Base-by-base conservation (phyloP, 2,329 filamentous ascomycete species). In the Monilinia fructigena region DNA sequence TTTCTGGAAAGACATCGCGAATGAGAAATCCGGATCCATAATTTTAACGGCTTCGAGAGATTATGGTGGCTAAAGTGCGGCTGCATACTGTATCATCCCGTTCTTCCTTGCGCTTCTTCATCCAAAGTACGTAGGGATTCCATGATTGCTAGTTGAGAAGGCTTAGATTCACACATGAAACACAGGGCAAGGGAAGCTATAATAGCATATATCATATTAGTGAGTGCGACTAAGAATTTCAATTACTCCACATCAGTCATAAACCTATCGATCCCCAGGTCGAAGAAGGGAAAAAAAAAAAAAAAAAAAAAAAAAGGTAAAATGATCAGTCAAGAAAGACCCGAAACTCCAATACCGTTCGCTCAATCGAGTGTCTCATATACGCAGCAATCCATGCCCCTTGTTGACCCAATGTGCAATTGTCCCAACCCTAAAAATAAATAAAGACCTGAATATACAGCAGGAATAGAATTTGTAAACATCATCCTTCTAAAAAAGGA, bases 371-470 rank as follows among this genome's bases (percentile, higher is more conserved):
- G 61, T 66, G 61, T 63, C 66, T 65, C 63, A 55, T 63, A 56
- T 59, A 67, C 66, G 68, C 55, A 62, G 12, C 40, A 66, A 56
- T 63, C 59, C 68, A 28, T 66, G 55, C 60, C 55, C 67, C 69
- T 42, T 68, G 62, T 50, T 55, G 40, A 56, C 58, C 68, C 62
- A 56, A 62, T 58, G 53, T 47, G 53, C 52, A 68, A 50, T 58
- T 63, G 48, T 67, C 53, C 60, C 52, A 68, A 69, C 35, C 66
- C 66, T 68, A 68, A 47, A 47, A 47, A 45, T 6, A 60, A 63
- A 66, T 66, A 67, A 55, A 28, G 66, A 64, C 68, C 67, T 63
- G 68, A 68, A 74, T 74, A 74, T 74, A 73, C 69, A 69, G 69
- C 68, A 69, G 65, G 66, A 66, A 58, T 48, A 50, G 62, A 58